These are phyloP conservation scores for Hylodesmum podocarpum DNA, from an alignment of 306 rosid genomes.

Conservation along the genomic window DNA sequence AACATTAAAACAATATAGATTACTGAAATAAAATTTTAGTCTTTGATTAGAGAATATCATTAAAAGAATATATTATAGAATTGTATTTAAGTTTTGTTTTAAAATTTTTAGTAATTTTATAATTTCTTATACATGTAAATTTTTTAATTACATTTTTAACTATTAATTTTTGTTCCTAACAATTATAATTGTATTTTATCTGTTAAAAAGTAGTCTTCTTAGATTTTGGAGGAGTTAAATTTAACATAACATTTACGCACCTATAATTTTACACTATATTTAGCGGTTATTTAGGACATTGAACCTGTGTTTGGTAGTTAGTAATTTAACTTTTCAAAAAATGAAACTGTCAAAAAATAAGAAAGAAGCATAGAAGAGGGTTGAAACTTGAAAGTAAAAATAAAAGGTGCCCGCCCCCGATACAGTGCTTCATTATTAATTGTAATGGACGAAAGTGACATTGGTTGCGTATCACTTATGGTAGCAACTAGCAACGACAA, in stretches of 20 bases:
- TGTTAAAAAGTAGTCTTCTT: not conserved
- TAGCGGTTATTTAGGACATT: not conserved
- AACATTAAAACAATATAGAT: too few relatives aligned
- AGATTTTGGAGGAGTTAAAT: not conserved
- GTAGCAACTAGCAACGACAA: not conserved
- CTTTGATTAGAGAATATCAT: too few relatives aligned
- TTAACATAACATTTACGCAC: not conserved
- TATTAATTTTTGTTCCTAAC: not conserved
- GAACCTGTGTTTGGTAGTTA: not conserved
- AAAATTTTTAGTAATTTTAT: too few relatives aligned
- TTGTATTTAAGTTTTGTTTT: too few relatives aligned
- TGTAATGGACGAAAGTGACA: not conserved
- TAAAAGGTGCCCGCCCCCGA: not conserved
- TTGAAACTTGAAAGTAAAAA: not conserved
- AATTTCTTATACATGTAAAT: too few relatives aligned
- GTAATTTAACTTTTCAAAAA: not conserved
- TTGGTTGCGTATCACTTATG: not conserved
- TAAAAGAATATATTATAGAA: too few relatives aligned
- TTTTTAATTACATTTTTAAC: not conserved
- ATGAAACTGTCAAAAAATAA: too few relatives aligned
- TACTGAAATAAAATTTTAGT: too few relatives aligned
- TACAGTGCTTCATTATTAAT: too few relatives aligned
- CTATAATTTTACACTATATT: not conserved
- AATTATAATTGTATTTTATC: not conserved
- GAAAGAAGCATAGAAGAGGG: not conserved